Conservation (phyloP, 805 yeast species). For the Candida broadrunensis region DNA sequence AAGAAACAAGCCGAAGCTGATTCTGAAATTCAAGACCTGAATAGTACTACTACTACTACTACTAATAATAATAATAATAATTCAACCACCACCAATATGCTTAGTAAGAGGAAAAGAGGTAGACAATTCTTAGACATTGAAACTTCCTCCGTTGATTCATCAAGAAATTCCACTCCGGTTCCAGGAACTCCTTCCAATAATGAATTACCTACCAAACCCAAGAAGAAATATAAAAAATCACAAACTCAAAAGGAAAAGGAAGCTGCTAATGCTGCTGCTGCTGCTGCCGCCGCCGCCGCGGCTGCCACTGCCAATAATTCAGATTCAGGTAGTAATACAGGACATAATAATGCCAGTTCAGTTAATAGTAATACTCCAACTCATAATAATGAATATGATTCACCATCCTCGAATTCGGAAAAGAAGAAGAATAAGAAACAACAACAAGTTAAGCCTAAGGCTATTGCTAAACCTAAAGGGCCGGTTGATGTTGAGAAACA, state of each 20-base stretch:
- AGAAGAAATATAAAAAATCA: conserved; percentile 42
- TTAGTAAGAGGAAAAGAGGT: conserved; percentile 24
- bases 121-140: conserved; percentile 30
- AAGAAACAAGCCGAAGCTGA: conserved; percentile 20
- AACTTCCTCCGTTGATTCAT: conserved; percentile 36
- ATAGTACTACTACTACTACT: conserved; percentile 8
- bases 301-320: conserved; percentile 4
- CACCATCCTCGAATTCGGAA: conserved; percentile 11
- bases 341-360: neutral
- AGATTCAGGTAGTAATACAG: conserved; percentile 6
- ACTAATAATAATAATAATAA: conserved; percentile 7
- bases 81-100: conserved; percentile 8
- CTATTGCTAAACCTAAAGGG: conserved; percentile 61
- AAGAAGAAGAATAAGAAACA: conserved; percentile 20
- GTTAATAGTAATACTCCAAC: neutral
- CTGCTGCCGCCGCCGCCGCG: conserved; percentile 36
- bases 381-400: neutral
- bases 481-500: conserved; percentile 91
- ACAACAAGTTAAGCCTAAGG: conserved; percentile 33
- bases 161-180: conserved; percentile 36
- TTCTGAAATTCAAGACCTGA: conserved; percentile 9
- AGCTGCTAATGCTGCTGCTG: conserved; percentile 46
- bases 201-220: conserved; percentile 21
- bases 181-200: conserved; percentile 22
- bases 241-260: conserved; percentile 44